A percentile compares a stretch with the other conserved stretches of the same genome.
These are phyloP conservation scores for Cryptosporidium muris DNA, from an alignment of 169 alveolate species.

Conservation along the genomic window DNA sequence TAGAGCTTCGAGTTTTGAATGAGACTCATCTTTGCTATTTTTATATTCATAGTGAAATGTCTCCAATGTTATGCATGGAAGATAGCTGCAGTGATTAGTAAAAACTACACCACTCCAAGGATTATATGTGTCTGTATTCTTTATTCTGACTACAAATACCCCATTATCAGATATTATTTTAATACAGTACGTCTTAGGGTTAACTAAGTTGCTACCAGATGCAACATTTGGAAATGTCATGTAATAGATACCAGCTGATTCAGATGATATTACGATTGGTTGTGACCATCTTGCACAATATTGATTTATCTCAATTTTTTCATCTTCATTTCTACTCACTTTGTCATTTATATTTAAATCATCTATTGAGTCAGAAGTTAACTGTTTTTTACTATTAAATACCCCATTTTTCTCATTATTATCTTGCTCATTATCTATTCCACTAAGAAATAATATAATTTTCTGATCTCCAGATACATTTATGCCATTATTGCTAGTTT, in stretches of 20 bases:
- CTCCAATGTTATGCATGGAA: constrained; percentile 38
- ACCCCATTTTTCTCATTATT: background rate
- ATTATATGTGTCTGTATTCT: background rate
- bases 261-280: constrained; percentile 51
- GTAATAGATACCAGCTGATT: constrained; percentile 49
- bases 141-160: constrained; percentile 26
- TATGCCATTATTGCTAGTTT: constrained; percentile 9
- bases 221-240: constrained; percentile 15
- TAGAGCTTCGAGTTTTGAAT: background rate
- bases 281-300: constrained; percentile 34
- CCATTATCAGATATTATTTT: constrained; percentile 34
- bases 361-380: no score
- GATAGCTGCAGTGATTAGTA: constrained; percentile 44
- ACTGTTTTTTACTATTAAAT: background rate
- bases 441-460: constrained; percentile 26
- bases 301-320: no score
- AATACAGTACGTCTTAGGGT: constrained; percentile 63
- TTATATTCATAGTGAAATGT: constrained; percentile 60
- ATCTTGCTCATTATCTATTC: background rate
- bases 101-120: constrained; percentile 59
- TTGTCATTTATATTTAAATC: no score
- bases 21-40: background rate
- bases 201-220: constrained; percentile 1
- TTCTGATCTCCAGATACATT: constrained; percentile 12
- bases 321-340: no score